These are phyloP conservation scores for Vittaforma corneae DNA, from an alignment of 371 early-diverging fungal species.

Conservation along the genomic window DNA sequence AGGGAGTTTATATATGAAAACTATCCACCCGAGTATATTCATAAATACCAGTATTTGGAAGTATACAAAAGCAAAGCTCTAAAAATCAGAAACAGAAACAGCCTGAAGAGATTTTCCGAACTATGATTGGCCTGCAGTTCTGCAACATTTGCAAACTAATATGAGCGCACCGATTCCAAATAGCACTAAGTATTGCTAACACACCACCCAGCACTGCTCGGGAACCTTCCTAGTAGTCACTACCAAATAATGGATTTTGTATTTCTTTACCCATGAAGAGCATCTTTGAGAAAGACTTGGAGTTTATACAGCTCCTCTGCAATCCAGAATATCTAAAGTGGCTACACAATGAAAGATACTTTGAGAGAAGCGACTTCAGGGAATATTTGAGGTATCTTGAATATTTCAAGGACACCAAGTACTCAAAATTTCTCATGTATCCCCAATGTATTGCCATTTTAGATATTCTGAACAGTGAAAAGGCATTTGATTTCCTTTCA, in stretches of 20 bases:
- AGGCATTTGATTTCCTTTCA: constrained; percentile 27
- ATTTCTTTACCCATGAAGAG: constrained; percentile 4
- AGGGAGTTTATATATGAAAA: not conserved
- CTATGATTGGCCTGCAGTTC: not conserved
- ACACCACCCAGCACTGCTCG: not conserved
- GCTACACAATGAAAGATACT: constrained; percentile 53
- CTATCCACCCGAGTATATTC: not conserved
- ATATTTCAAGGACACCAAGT: constrained; percentile 53
- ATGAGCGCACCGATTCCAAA: not conserved
- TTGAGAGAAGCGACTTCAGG: constrained; percentile 47
- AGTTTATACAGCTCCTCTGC: constrained; percentile 58
- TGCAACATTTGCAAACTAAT: not conserved
- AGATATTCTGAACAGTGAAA: constrained; percentile 39
- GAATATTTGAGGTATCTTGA: constrained; percentile 49
- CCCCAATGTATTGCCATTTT: constrained; percentile 56
- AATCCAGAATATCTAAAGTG: constrained; percentile 58
- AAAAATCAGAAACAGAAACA: not conserved
- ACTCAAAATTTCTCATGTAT: constrained; percentile 51
- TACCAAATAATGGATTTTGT: not conserved
- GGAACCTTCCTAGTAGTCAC: not conserved
- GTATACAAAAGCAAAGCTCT: not conserved
- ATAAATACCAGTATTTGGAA: not conserved
- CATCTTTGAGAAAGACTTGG: constrained; percentile 55
- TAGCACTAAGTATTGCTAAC: not conserved
- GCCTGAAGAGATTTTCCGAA: not conserved